Percentiles rank a stretch among this genome's conserved stretches.
Evolutionary conservation across 2,329 filamentous ascomycete species (phyloP).

Genomic region (Cladorrhinum sp.): DNA sequence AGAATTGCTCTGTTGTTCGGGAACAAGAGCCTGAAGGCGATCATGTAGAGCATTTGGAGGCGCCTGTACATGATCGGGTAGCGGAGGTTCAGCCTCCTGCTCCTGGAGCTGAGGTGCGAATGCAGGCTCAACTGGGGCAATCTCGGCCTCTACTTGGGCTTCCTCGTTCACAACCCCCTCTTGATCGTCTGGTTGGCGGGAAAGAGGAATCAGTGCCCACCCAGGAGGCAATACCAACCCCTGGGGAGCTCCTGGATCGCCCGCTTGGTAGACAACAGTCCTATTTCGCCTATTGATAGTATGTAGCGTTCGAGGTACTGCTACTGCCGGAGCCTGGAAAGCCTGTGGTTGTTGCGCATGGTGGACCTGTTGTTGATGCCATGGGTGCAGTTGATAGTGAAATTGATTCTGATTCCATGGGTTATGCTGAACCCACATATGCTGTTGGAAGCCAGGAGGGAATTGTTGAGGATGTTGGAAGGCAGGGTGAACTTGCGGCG

Average conservation of each 20-base stretch:
- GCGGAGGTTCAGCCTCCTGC: background rate
- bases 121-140: conserved; percentile 17
- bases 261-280: conserved; percentile 52
- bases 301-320: conserved; percentile 16
- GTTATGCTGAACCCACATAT: background rate
- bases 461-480: background rate
- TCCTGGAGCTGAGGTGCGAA: conserved; percentile 9
- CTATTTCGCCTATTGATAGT: conserved; percentile 46
- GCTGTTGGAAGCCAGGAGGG: background rate
- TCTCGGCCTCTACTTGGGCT: conserved; percentile 16
- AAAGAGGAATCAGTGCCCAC: conserved; percentile 62
- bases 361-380: conserved; percentile 12
- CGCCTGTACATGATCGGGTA: background rate
- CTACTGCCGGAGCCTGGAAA: conserved; percentile 12
- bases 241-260: conserved; percentile 59
- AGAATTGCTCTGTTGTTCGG: background rate
- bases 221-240: conserved; percentile 63
- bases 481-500: conserved; percentile 15
- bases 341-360: conserved; percentile 24
- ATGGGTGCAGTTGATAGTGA: conserved; percentile 8
- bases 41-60: background rate
- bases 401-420: conserved; percentile 3
- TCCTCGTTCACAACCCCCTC: conserved; percentile 45
- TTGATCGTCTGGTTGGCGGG: background rate
- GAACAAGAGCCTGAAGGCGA: background rate